These are phyloP conservation scores for Cardamine resedifolia DNA, from an alignment of 345 rosid species.

Conservation along the genomic window DNA sequence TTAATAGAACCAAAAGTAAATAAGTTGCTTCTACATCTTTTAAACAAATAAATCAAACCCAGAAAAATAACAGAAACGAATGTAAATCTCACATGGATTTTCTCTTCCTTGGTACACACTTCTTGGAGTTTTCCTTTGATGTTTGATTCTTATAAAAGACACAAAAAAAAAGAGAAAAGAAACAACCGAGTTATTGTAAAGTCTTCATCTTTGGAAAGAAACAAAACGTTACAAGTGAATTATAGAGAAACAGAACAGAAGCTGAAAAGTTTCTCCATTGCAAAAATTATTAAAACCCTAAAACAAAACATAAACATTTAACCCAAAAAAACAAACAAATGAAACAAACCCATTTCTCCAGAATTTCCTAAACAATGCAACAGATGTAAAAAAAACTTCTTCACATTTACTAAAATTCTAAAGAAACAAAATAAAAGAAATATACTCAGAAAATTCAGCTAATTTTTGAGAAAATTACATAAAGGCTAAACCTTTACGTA, in stretches of 20 bases:
- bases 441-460: constrained; percentile 12
- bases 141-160: background rate
- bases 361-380: background rate
- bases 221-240: constrained; percentile 16
- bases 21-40: background rate
- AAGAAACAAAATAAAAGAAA: background rate
- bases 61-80: background rate
- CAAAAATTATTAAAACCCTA: background rate
- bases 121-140: background rate
- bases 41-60: background rate
- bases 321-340: too few relatives aligned
- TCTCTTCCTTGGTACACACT: background rate
- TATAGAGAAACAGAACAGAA: background rate
- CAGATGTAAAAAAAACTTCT: background rate
- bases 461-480: background rate
- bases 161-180: too few relatives aligned
- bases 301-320: too few relatives aligned
- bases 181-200: constrained; percentile 8
- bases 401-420: background rate
- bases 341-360: background rate
- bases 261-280: background rate
- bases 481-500: constrained; percentile 4
- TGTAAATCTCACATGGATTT: background rate
- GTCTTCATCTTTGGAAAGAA: background rate
- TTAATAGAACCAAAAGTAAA: background rate